Base-by-base conservation (phyloP, 2,329 filamentous ascomycete species). In the Aureobasidium sp. region DNA sequence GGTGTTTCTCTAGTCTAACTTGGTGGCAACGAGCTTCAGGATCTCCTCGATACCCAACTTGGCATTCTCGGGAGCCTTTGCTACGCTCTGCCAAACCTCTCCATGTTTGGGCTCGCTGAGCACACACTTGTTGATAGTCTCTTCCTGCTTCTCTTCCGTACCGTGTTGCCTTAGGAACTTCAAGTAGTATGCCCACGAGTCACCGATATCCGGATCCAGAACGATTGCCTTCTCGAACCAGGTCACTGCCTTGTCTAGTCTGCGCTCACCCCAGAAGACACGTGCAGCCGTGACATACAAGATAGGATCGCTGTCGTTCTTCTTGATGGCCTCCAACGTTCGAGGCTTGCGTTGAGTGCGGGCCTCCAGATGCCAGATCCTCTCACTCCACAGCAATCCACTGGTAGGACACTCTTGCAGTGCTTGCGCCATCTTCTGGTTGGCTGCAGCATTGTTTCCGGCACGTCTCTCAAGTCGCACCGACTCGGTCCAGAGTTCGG, bases 181-280 rank as follows among this genome's bases (percentile, higher is more conserved):
- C 74, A 91, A 94, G 74, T 96, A 99, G 93, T 93, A 99, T 21
- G 91, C 93, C 95, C 95, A 99, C 11, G 86, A 89, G 76, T 99
- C 95, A 54, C 94, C 94, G 54, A 85, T 77, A 72, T 97, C 92
- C 37, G 87, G 84, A 69, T 99, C 91, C 13, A 94, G 78, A 58
- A 96, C 80, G 60, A 96, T 85, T 0, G 94, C 94, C 75, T 95
- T 96, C 75, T 96, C 91, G 73, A 99, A 99, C 94, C 94, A 99
- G 65, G 84, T 92, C 74, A 92, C 88, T 2, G 94, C 93, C 74
- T 96, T 96, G 67, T 97, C 94, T 25, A 99, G 80, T 70, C 87
- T 87, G 60, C 94, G 83, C 75, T 99, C 94, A 10, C 84, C 86
- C 94, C 94, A 99, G 77, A 99, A 96, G 66, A 97, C 95, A 21